Evolutionary conservation across 257 asterid species (phyloP).

Genomic region (Apocynum venetum): DNA sequence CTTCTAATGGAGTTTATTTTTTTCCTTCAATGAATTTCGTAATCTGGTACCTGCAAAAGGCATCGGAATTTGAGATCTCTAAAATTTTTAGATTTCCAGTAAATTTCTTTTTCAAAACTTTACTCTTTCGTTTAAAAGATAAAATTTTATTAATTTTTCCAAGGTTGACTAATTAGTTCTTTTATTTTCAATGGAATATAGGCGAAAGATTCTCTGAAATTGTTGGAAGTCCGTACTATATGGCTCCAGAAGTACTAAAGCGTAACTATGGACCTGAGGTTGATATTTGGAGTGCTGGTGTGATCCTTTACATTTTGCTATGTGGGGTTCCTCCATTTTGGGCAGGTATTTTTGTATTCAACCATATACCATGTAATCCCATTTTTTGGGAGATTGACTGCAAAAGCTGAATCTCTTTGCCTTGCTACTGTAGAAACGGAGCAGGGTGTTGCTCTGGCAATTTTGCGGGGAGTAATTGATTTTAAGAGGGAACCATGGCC

Average conservation of each 20-base stretch:
- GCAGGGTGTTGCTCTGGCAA: conserved; percentile 93
- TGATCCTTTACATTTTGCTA: conserved; percentile 77
- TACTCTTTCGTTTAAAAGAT: neutral
- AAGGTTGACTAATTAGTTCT: neutral
- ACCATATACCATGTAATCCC: neutral
- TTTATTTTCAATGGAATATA: conserved; percentile 11
- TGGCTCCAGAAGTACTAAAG: conserved; percentile 94
- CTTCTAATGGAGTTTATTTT: neutral
- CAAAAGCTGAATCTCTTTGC: conserved; percentile 10
- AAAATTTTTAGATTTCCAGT: neutral
- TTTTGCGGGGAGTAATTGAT: conserved; percentile 75
- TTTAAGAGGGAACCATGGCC: conserved; percentile 98
- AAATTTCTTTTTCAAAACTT: neutral
- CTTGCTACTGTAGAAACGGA: conserved; percentile 59
- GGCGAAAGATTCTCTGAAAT: conserved; percentile 83
- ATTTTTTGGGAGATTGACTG: neutral
- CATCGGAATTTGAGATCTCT: neutral
- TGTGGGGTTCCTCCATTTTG: conserved; percentile 99
- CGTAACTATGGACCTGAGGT: conserved; percentile 86
- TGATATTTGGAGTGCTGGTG: conserved; percentile 96
- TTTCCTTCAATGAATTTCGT: neutral
- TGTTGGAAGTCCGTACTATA: conserved; percentile 92
- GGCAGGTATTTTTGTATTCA: conserved; percentile 58
- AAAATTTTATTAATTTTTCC: neutral
- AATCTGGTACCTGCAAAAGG: neutral